Evolutionary conservation across 1,284 basidiomycete species (phyloP).

Genomic region (Papiliotrema flavescens): DNA sequence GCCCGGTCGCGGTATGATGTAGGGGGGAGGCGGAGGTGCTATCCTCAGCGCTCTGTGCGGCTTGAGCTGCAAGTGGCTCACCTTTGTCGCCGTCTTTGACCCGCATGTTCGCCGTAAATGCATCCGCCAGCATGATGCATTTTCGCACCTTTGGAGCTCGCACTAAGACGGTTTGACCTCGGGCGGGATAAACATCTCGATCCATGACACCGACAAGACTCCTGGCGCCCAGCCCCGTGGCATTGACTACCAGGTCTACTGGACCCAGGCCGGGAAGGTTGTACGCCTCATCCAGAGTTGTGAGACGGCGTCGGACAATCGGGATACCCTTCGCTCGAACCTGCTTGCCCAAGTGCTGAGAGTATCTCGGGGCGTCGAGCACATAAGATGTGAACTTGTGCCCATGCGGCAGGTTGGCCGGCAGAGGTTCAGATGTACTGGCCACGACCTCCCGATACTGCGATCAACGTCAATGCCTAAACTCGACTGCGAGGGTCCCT

Average conservation of each 20-base stretch:
- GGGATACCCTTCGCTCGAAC: constrained; percentile 36
- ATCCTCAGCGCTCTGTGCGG: background rate
- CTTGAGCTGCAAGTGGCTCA: background rate
- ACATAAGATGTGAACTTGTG: constrained; percentile 37
- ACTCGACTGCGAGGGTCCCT: background rate
- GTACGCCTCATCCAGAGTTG: constrained; percentile 46
- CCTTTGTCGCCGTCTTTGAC: background rate
- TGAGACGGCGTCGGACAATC: constrained; percentile 38
- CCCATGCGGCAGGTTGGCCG: constrained; percentile 14
- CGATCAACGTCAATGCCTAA: background rate
- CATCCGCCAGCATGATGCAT: constrained; percentile 16
- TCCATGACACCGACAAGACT: constrained; percentile 43
- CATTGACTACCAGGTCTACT: constrained; percentile 50
- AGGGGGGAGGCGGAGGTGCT: constrained; percentile 15
- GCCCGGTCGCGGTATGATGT: constrained; percentile 51
- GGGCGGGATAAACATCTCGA: constrained; percentile 37
- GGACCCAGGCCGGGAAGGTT: constrained; percentile 23
- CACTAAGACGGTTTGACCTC: constrained; percentile 47
- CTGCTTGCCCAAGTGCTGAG: constrained; percentile 32
- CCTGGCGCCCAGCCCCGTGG: constrained; percentile 46
- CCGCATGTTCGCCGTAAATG: constrained; percentile 1
- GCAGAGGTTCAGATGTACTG: constrained; percentile 12
- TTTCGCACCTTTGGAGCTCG: constrained; percentile 28
- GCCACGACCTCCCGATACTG: constrained; percentile 13
- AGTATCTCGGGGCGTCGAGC: constrained; percentile 46